phyloP scores from a whole-genome alignment of 176 grass and related monocot genomes.

The Musa itinerans region DNA sequence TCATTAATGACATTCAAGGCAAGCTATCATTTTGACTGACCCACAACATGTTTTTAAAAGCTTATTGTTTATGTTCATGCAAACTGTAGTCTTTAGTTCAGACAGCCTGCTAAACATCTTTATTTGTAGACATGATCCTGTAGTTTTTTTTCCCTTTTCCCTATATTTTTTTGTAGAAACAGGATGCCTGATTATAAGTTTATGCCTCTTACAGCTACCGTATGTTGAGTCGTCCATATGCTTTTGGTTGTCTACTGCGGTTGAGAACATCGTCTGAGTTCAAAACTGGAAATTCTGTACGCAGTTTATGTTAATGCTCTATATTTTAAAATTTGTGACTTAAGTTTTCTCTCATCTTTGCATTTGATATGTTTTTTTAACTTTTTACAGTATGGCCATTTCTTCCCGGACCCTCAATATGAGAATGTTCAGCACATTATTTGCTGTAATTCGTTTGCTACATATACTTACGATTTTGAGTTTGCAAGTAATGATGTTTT shows the following conservation, averaged over 20 bases:
- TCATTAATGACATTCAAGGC: too few species aligned
- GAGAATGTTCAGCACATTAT: constrained; percentile 99
- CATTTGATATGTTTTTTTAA: background rate
- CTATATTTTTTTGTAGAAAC: background rate
- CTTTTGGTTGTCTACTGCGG: constrained; percentile 89
- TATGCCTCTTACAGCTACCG: constrained; percentile 54
- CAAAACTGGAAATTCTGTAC: constrained; percentile 67
- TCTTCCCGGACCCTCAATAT: constrained; percentile 96
- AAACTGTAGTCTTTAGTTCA: background rate
- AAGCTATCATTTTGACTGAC: too few species aligned
- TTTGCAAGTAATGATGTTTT: constrained; percentile 56
- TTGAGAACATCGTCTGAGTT: constrained; percentile 96
- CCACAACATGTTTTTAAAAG: too few species aligned
- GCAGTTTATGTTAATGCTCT: constrained; percentile 11
- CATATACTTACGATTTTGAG: constrained; percentile 94
- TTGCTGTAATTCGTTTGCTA: constrained; percentile 97
- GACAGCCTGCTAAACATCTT: background rate
- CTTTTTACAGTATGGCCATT: constrained; percentile 78
- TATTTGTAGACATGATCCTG: background rate
- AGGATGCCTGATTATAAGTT: background rate
- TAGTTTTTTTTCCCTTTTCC: too few species aligned
- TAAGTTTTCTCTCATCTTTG: background rate
- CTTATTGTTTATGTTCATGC: too few species aligned
- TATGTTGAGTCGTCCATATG: constrained; percentile 92
- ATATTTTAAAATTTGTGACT: too few species aligned